Evolutionary conservation across 352 stramenopile species (phyloP).

Genomic region (Phytopythium aichiense): DNA sequence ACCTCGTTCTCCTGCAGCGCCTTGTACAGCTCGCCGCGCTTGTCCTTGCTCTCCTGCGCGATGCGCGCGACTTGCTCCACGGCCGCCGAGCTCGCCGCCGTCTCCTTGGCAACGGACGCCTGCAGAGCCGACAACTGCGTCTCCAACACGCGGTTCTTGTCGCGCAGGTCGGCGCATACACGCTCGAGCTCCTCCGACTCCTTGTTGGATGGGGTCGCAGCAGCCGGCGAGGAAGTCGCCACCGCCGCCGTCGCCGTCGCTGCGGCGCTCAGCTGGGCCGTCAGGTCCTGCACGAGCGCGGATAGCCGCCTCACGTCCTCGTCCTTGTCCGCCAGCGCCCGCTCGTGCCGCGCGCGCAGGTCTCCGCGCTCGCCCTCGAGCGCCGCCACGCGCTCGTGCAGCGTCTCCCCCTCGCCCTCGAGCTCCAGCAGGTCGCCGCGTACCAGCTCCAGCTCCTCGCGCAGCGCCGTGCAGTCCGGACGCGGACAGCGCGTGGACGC

Average conservation of each 20-base stretch:
- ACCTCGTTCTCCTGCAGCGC: constrained; percentile 66
- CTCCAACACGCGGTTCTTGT: constrained; percentile 35
- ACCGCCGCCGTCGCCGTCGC: background rate
- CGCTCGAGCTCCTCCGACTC: constrained; percentile 5
- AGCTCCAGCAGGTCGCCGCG: constrained; percentile 57
- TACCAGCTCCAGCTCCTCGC: constrained; percentile 61
- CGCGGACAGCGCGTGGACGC: constrained; percentile 28
- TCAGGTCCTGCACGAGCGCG: constrained; percentile 13
- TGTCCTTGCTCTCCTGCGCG: constrained; percentile 37
- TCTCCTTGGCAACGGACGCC: constrained; percentile 28
- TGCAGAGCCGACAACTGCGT: constrained; percentile 33
- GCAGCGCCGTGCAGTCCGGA: constrained; percentile 57
- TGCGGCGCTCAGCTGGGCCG: constrained; percentile 8
- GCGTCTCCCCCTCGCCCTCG: constrained; percentile 55
- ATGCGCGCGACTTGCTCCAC: constrained; percentile 27
- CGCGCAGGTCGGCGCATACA: constrained; percentile 20
- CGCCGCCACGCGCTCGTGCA: constrained; percentile 49
- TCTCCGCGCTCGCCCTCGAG: constrained; percentile 27
- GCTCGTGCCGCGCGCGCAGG: constrained; percentile 10
- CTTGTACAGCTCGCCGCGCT: constrained; percentile 58
- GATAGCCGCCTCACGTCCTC: constrained; percentile 20
- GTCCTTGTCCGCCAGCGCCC: constrained; percentile 21
- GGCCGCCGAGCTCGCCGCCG: constrained; percentile 23
- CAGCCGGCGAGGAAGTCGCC: background rate
- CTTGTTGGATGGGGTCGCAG: background rate